Conservation (phyloP, 768 basidiomycete species). For the Cystobasidium tubakii region DNA sequence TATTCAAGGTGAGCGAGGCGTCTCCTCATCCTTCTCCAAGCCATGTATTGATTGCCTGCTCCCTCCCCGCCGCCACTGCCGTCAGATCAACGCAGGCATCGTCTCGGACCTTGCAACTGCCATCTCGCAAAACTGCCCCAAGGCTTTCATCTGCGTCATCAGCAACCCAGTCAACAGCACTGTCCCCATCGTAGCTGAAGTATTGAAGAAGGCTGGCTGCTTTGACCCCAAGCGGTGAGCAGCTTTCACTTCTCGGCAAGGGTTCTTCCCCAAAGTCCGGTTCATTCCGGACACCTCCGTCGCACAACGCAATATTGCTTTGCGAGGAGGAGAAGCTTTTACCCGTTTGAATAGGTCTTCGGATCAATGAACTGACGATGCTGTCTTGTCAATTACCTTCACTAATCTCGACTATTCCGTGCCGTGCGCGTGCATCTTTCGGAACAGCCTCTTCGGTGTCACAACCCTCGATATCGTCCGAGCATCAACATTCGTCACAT, state of each 20-base stretch:
- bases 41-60: too few relatives aligned
- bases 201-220: constrained; percentile 83
- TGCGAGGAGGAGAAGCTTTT: constrained; percentile 4
- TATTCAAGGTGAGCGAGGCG: constrained; percentile 71
- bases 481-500: constrained; percentile 89
- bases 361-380: background rate
- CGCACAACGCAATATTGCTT: background rate
- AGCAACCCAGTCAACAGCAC: constrained; percentile 99
- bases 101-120: constrained; percentile 86
- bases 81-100: constrained; percentile 93
- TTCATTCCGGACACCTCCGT: background rate
- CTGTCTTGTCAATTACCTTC: background rate
- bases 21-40: background rate
- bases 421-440: too few relatives aligned
- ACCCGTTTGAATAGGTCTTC: constrained; percentile 6
- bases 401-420: too few relatives aligned
- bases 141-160: constrained; percentile 90
- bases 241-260: background rate
- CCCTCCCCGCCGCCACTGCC: background rate
- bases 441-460: constrained; percentile 86
- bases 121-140: constrained; percentile 73
- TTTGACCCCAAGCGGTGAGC: constrained; percentile 83
- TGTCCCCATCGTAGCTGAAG: constrained; percentile 91
- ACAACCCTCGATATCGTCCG: constrained; percentile 94
- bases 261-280: background rate